A percentile compares a stretch with the other conserved stretches of the same genome.
Evolutionary conservation across 2,329 filamentous ascomycete species (phyloP).

Genomic region (Cadophora sp.): DNA sequence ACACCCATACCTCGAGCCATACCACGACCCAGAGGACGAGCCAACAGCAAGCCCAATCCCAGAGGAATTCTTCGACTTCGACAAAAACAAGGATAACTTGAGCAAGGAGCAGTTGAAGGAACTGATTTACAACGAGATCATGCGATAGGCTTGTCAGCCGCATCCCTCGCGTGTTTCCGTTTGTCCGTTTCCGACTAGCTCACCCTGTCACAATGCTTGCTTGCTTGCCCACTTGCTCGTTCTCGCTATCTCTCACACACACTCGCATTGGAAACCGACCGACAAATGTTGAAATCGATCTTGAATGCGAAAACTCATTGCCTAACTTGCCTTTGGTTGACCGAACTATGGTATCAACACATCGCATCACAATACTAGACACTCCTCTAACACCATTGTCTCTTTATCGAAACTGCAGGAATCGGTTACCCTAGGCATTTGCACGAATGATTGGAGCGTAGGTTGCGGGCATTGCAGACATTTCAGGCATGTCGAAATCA

Average conservation of each 20-base stretch:
- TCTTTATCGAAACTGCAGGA: neutral
- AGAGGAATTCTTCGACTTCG: slow-evolving; percentile 99
- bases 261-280: slow-evolving; percentile 12
- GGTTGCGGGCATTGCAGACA: neutral
- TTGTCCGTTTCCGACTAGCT: neutral
- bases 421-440: neutral
- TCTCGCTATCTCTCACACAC: neutral
- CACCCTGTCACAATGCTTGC: neutral
- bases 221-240: neutral
- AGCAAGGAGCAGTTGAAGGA: slow-evolving; percentile 98
- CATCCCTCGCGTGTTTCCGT: slow-evolving; percentile 5
- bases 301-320: neutral
- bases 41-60: slow-evolving; percentile 95
- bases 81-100: slow-evolving; percentile 98
- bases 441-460: neutral
- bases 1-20: slow-evolving; percentile 97
- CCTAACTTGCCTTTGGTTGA: neutral
- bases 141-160: slow-evolving; percentile 39
- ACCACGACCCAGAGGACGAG: slow-evolving; percentile 98
- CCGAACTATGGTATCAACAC: neutral
- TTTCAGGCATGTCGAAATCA: neutral
- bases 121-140: slow-evolving; percentile 98
- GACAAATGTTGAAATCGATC: slow-evolving; percentile 6
- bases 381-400: neutral
- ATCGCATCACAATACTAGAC: neutral